Evolutionary conservation across 306 rosid genomes (phyloP).

Genomic region (Oemleria cerasiformis): DNA sequence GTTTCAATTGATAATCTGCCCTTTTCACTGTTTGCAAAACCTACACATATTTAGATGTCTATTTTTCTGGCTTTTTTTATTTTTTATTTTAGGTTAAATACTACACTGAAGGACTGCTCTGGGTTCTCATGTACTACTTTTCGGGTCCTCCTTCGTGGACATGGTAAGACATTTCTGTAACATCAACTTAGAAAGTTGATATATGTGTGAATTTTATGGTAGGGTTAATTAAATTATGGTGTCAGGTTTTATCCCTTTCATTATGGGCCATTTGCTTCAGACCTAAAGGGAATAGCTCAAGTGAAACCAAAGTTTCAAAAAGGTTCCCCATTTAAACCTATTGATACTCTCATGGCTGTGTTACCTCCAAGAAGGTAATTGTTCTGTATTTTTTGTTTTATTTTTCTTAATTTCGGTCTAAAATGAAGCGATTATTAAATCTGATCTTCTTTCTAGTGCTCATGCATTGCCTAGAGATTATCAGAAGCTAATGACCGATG

Average conservation of each 20-base stretch:
- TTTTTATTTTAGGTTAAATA: slow-evolving; percentile 34
- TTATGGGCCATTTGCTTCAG: slow-evolving; percentile 59
- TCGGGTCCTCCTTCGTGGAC: slow-evolving; percentile 59
- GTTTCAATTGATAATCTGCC: not conserved
- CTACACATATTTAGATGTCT: not conserved
- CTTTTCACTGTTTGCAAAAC: not conserved
- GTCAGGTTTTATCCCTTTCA: slow-evolving; percentile 55
- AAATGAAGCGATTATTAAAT: not conserved
- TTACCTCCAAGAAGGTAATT: slow-evolving; percentile 49
- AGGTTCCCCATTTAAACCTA: slow-evolving; percentile 52
- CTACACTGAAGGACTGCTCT: slow-evolving; percentile 55
- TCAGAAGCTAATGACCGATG: slow-evolving; percentile 36
- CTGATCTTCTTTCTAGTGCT: slow-evolving; percentile 26
- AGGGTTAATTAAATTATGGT: not conserved
- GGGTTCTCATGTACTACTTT: slow-evolving; percentile 56
- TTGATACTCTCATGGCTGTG: slow-evolving; percentile 54
- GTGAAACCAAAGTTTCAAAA: slow-evolving; percentile 31
- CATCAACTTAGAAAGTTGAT: not conserved
- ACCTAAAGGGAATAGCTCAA: slow-evolving; percentile 47
- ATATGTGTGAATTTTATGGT: not conserved
- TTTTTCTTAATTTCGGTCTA: not conserved
- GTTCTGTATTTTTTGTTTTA: too few species aligned
- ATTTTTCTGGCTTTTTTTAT: not conserved
- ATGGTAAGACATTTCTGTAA: slow-evolving; percentile 33
- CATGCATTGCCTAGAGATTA: slow-evolving; percentile 45